Percentiles rank a stretch among this genome's conserved stretches.
phyloP scores from a whole-genome alignment of 768 basidiomycete species.

The Leucosporidium yakuticum region DNA sequence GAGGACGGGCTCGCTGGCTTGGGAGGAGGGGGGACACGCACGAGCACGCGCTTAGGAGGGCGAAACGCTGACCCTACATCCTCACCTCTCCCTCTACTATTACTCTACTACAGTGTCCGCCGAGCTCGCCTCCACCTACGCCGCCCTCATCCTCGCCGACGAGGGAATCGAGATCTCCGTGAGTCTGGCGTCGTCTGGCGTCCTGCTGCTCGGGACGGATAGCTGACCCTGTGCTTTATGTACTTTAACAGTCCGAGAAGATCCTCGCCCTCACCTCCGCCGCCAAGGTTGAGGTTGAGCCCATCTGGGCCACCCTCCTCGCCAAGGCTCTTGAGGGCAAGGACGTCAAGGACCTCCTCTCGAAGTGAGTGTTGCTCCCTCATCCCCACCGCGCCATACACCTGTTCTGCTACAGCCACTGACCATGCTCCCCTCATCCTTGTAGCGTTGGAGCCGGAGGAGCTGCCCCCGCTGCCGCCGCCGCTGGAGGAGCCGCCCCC shows the following conservation, averaged over 20 bases:
- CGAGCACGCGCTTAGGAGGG: too few species aligned
- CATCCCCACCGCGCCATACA: neutral
- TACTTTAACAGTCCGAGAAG: conserved; percentile 69
- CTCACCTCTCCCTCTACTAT: too few species aligned
- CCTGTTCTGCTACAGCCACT: neutral
- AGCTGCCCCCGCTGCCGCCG: conserved; percentile 53
- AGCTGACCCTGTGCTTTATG: conserved; percentile 6
- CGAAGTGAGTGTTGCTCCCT: conserved; percentile 38
- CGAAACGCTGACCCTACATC: too few species aligned
- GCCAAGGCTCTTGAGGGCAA: conserved; percentile 97
- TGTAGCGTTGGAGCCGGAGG: conserved; percentile 74
- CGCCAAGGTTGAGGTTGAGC: conserved; percentile 78
- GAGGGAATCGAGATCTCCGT: conserved; percentile 96
- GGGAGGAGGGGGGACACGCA: too few species aligned
- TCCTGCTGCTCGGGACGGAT: neutral
- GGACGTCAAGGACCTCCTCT: conserved; percentile 90
- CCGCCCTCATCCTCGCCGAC: conserved; percentile 96
- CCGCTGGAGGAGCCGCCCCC: conserved; percentile 56
- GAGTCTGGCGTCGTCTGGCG: conserved; percentile 45
- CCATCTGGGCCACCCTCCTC: conserved; percentile 96
- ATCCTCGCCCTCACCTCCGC: conserved; percentile 75
- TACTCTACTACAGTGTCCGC: conserved; percentile 35
- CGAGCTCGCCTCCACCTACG: conserved; percentile 91
- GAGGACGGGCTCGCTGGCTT: too few species aligned
- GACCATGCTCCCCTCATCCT: conserved; percentile 46